These are phyloP conservation scores for Diplodia scrobiculata DNA, from an alignment of 2,329 filamentous ascomycete genomes.

Conservation along the genomic window DNA sequence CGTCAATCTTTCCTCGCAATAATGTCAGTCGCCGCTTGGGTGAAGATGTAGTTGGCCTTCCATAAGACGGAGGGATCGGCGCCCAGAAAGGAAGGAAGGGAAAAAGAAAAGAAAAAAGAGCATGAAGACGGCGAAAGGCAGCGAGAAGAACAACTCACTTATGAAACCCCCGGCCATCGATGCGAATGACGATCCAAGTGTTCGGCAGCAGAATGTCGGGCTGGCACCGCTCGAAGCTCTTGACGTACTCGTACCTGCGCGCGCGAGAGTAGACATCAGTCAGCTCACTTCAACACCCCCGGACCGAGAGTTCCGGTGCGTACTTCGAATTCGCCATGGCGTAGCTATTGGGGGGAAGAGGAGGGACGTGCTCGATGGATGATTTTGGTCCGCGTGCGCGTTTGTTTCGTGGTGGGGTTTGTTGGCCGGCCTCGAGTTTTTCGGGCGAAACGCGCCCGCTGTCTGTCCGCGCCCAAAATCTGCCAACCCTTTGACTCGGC, in stretches of 20 bases:
- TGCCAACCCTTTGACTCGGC: constrained; percentile 3
- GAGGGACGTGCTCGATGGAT: neutral
- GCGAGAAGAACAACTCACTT: constrained; percentile 60
- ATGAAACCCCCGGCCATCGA: constrained; percentile 93
- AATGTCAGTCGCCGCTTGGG: constrained; percentile 1
- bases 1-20: constrained; percentile 63
- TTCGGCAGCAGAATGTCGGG: constrained; percentile 78
- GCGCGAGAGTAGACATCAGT: neutral
- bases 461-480: neutral
- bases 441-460: too few relatives aligned
- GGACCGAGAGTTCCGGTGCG: neutral
- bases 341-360: too few relatives aligned
- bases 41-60: too few relatives aligned
- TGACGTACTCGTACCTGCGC: constrained; percentile 87
- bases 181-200: constrained; percentile 92
- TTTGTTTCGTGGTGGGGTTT: neutral
- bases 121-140: constrained; percentile 11
- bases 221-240: constrained; percentile 73
- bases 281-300: neutral
- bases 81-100: neutral
- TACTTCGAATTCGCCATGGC: constrained; percentile 35
- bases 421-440: constrained; percentile 5
- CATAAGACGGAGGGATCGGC: neutral
- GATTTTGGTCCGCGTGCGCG: neutral
- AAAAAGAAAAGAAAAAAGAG: constrained; percentile 15